Base-by-base conservation (phyloP, 257 asterid species). In the Solanum neorickii region DNA sequence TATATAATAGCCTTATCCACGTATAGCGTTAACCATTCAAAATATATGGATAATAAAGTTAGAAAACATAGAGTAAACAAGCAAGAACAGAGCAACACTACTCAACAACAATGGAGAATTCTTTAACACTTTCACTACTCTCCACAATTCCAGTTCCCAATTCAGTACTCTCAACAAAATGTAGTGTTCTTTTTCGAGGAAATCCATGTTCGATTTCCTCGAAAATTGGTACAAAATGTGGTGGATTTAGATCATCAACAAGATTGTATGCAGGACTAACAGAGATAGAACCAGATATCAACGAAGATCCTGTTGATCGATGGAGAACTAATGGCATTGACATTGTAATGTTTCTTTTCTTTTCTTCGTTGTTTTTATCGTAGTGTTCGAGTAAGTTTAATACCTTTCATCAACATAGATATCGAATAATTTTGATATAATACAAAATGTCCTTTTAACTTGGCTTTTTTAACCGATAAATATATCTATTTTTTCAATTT, bases 241-340 rank as follows among this genome's bases (percentile, higher is more conserved):
- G 85, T n/a, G 83, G 52, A 65, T 90, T 46, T 10, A 88, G 90
- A 33, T 82, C 93, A 47, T 76, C 93, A 47, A 92, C 92, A 56
- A 95, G 92, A 87, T 91, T 94, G 93, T 83, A 84, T 84, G 98
- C 98, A 23, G 98, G 96, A 85, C 76, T 96, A 47, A 82, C 98
- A 15, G 93, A 93, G 49, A 91, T 95, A 47, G 99, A 96, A 84
- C 96, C 98, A 23, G 98, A 96, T 84, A 93, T 94, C 72, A 92
- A 96, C 86, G 98, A 96, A 89, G 98, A 96, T 80, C 94, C 94
- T 8, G 95, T 90, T 70, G 99, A 96, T 84, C 66, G 92, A 87
- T 94, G 96, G 97, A 94, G 94, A 49, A 96, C 98, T n/a, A 94
- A 93, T 82, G 95, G 99, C n/a, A 90, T 95, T 85, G 92, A 75